These are phyloP conservation scores for Asterionellopsis glacialis DNA, from an alignment of 108 stramenopile species.

Conservation along the genomic window DNA sequence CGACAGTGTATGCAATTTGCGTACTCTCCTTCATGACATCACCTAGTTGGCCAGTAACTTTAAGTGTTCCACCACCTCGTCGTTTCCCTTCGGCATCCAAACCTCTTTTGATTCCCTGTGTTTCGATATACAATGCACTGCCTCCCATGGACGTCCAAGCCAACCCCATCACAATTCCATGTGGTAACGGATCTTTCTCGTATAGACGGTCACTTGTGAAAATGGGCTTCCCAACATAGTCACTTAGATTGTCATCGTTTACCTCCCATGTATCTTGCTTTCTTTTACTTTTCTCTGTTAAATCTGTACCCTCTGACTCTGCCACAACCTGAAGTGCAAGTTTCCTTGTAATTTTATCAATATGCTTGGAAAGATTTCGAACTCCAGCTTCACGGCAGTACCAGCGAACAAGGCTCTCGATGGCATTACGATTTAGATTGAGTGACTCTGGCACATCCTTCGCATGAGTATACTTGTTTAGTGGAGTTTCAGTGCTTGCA, in stretches of 20 bases:
- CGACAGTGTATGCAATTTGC: constrained; percentile 93
- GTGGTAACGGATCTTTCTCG: constrained; percentile 81
- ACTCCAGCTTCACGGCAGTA: constrained; percentile 98
- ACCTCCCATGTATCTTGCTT: constrained; percentile 72
- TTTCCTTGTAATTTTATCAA: constrained; percentile 92
- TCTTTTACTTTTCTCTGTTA: constrained; percentile 71
- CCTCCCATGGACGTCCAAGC: constrained; percentile 98
- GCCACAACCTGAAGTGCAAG: constrained; percentile 85
- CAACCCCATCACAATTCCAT: constrained; percentile 97
- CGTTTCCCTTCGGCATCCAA: constrained; percentile 58
- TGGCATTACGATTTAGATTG: constrained; percentile 63
- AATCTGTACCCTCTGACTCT: constrained; percentile 67
- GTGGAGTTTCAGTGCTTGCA: constrained; percentile 23
- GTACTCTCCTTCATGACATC: constrained; percentile 94
- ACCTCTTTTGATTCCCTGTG: constrained; percentile 81
- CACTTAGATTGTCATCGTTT: constrained; percentile 61
- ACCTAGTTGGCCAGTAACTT: constrained; percentile 94
- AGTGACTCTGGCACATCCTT: constrained; percentile 64
- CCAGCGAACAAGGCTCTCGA: constrained; percentile 91
- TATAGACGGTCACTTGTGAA: constrained; percentile 92
- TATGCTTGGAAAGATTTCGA: constrained; percentile 92
- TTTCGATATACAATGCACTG: constrained; percentile 94
- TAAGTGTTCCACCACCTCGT: constrained; percentile 66
- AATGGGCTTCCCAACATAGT: constrained; percentile 93
- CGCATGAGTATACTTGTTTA: constrained; percentile 37